Evolutionary conservation across 2,329 filamentous ascomycete genomes (phyloP).

Genomic region (Emydomyces testavorans): DNA sequence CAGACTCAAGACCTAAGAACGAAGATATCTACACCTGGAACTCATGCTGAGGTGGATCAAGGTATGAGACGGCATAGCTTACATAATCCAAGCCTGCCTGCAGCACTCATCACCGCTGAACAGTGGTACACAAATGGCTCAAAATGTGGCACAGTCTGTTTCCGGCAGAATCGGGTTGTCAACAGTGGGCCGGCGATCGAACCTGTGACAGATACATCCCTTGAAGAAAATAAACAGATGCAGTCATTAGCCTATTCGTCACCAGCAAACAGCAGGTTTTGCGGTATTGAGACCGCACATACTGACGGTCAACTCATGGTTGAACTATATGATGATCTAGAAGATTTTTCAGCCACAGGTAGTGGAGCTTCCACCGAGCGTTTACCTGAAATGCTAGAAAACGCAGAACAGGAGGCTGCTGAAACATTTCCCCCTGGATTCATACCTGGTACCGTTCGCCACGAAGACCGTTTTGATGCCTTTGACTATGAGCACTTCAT

Average conservation of each 20-base stretch:
- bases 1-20: slow-evolving; percentile 79
- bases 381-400: too few species aligned
- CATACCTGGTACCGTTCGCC: slow-evolving; percentile 55
- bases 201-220: too few species aligned
- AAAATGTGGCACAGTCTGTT: too few species aligned
- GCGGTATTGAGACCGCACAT: background rate
- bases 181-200: slow-evolving; percentile 23
- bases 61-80: slow-evolving; percentile 68
- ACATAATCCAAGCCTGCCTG: slow-evolving; percentile 62
- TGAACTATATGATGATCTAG: slow-evolving; percentile 33
- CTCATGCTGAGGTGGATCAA: slow-evolving; percentile 63
- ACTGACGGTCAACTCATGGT: slow-evolving; percentile 35
- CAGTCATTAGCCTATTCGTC: too few species aligned
- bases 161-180: slow-evolving; percentile 26
- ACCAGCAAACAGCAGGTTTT: too few species aligned
- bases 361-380: slow-evolving; percentile 17
- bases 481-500: slow-evolving; percentile 98
- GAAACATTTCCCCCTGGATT: slow-evolving; percentile 23
- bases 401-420: slow-evolving; percentile 17
- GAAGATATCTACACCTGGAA: slow-evolving; percentile 73
- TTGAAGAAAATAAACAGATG: too few species aligned
- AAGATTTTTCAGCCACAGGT: slow-evolving; percentile 21
- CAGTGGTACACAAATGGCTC: too few species aligned
- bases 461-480: slow-evolving; percentile 87
- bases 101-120: slow-evolving; percentile 66